These are phyloP conservation scores for Aspergillus novofumigatus DNA, from an alignment of 2,329 filamentous ascomycete genomes.

Conservation along the genomic window DNA sequence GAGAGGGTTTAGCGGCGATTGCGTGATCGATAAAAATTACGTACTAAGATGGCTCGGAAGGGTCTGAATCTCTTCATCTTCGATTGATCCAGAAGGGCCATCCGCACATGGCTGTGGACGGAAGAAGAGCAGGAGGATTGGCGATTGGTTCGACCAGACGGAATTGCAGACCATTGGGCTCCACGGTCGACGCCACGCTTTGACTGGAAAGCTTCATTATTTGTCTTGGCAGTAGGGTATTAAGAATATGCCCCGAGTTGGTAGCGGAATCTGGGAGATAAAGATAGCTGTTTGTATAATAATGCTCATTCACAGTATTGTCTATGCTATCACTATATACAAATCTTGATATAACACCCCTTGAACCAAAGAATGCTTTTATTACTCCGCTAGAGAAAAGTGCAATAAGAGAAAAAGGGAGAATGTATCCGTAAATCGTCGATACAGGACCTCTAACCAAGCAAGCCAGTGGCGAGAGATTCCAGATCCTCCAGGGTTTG, in stretches of 20 bases:
- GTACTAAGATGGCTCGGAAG: too few species aligned
- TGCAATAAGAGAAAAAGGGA: slow-evolving; percentile 9
- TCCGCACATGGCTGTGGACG: too few species aligned
- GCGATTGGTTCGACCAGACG: too few species aligned
- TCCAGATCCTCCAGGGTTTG: slow-evolving; percentile 47
- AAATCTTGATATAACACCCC: slow-evolving; percentile 9
- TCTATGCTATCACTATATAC: slow-evolving; percentile 6
- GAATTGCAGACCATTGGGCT: too few species aligned
- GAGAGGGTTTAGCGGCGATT: slow-evolving; percentile 15
- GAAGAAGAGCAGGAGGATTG: too few species aligned
- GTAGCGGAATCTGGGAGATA: neutral
- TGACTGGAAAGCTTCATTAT: too few species aligned
- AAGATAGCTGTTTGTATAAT: neutral
- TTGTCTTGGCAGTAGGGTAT: too few species aligned
- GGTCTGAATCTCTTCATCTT: too few species aligned
- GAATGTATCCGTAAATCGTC: slow-evolving; percentile 11
- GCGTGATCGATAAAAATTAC: slow-evolving; percentile 19
- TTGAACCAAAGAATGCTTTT: slow-evolving; percentile 22
- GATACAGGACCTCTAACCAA: slow-evolving; percentile 26
- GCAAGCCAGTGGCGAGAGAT: slow-evolving; percentile 42
- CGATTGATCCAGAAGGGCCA: too few species aligned
- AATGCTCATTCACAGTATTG: neutral
- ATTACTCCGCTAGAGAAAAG: slow-evolving; percentile 20
- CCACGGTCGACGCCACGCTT: too few species aligned
- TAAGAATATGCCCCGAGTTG: slow-evolving; percentile 1